Percentiles rank a stretch among this genome's conserved stretches.
These are phyloP conservation scores for Xylariaceae sp. DNA, from an alignment of 2,329 filamentous ascomycete genomes.

Conservation along the genomic window DNA sequence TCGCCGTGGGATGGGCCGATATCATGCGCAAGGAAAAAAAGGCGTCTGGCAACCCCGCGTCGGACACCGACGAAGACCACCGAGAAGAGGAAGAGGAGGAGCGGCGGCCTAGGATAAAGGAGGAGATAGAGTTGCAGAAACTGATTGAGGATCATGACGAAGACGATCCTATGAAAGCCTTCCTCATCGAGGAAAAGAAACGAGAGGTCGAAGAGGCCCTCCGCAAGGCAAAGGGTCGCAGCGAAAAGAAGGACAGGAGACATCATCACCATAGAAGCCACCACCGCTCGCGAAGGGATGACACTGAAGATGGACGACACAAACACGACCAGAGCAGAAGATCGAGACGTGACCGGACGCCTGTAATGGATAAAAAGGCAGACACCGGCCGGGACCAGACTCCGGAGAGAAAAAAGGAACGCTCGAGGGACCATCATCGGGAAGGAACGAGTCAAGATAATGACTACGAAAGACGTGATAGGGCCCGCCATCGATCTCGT, in stretches of 20 bases:
- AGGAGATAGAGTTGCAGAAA: conserved; percentile 73
- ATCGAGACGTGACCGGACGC: conserved; percentile 36
- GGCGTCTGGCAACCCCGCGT: conserved; percentile 33
- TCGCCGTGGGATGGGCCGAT: conserved; percentile 54
- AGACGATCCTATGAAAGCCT: conserved; percentile 96
- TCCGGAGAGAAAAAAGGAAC: conserved; percentile 22
- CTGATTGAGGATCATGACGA: conserved; percentile 80
- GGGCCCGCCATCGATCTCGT: conserved; percentile 18
- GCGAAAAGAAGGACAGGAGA: conserved; percentile 41
- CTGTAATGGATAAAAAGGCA: conserved; percentile 19
- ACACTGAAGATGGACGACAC: conserved; percentile 15
- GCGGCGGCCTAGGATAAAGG: conserved; percentile 61
- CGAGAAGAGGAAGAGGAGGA: conserved; percentile 35
- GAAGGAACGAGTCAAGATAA: conserved; percentile 28
- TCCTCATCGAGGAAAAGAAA: conserved; percentile 83
- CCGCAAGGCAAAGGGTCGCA: conserved; percentile 41
- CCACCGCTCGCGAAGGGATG: conserved; percentile 36
- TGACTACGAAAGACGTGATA: conserved; percentile 22
- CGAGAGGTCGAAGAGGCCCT: conserved; percentile 74
- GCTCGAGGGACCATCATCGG: conserved; percentile 29
- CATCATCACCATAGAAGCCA: conserved; percentile 41
- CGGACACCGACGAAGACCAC: conserved; percentile 37
- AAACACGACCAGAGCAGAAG: conserved; percentile 25
- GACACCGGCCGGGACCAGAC: conserved; percentile 26
- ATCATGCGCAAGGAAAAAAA: conserved; percentile 48